Evolutionary conservation across 2,329 filamentous ascomycete genomes (phyloP), one percentile per base, ranked within the genome.

Genomic region (Chalaropsis thielavioides): DNA sequence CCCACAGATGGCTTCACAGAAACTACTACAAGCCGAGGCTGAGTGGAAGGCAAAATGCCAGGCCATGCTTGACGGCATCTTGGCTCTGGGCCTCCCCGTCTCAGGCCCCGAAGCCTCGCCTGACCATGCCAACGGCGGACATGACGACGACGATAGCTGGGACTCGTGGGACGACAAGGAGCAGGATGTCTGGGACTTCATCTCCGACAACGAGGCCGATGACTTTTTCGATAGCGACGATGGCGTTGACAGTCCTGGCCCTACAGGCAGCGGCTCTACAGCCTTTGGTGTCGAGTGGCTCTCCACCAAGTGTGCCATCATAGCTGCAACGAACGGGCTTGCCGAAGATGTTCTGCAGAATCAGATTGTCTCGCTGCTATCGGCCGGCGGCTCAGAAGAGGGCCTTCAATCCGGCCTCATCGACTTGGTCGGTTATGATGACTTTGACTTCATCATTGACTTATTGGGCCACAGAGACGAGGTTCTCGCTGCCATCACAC

Each of bases 131-230:
- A 74, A 76, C 56, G 72, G 75, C 46, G 76, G 77, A 19, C 76
- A 81, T 13, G 80, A 85, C 64, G 75, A 86, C 54, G 13, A 19
- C 19, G 85, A 31, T 3, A 78, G 79, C 35, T 77, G 76, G 13
- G 79, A 79, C 68, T 80, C 78, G 1, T 82, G 80, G 1, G 83
- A 83, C 4, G 83, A 82, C 54, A 84, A 82, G 19, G 83, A 83
- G 4, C 88, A 92, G 66, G 91, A 96, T 75, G 86, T 96, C 10
- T 96, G 92, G 92, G 92, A 96, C 73, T 85, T 95, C 66, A 90
- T 95, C 71, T 90, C 86, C 67, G 87, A 92, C 62, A 81, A 81
- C 61, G 86, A 88, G 27, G 83, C 84, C 22, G 86, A 86, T 65
- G 79, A 82, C 7, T 79, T 74, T 11, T 77, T 82, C 72, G 64